Evolutionary conservation across 139 green algal genomes (phyloP).

Genomic region (Pycnococcus provasolii): DNA sequence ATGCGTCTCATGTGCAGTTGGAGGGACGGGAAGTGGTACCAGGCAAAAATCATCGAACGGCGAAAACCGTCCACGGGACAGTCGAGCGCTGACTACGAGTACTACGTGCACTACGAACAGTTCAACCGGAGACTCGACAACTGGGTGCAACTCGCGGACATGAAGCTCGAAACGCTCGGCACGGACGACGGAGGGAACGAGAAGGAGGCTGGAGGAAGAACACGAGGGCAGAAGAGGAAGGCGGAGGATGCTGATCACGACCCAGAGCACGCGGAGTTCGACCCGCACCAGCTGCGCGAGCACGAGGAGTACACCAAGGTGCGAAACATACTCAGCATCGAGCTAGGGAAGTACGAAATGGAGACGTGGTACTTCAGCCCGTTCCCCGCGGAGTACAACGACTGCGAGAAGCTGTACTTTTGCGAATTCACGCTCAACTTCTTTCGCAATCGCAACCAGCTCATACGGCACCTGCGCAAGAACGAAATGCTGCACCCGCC

Average conservation of each 20-base stretch:
- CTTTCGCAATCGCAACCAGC: slow-evolving; percentile 57
- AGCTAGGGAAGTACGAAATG: slow-evolving; percentile 85
- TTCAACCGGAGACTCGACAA: slow-evolving; percentile 95
- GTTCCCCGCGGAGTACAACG: slow-evolving; percentile 77
- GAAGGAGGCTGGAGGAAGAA: slow-evolving; percentile 17
- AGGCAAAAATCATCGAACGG: slow-evolving; percentile 67
- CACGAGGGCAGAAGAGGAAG: slow-evolving; percentile 1
- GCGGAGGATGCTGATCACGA: slow-evolving; percentile 32
- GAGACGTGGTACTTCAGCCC: slow-evolving; percentile 98
- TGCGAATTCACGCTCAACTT: slow-evolving; percentile 88
- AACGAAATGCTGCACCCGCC: slow-evolving; percentile 80
- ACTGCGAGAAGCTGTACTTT: slow-evolving; percentile 92
- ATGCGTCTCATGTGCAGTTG: slow-evolving; percentile 61
- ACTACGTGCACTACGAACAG: slow-evolving; percentile 92
- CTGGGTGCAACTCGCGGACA: slow-evolving; percentile 67
- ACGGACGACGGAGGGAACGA: slow-evolving; percentile 22
- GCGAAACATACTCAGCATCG: slow-evolving; percentile 90
- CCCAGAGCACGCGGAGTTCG: slow-evolving; percentile 78
- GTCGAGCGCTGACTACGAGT: slow-evolving; percentile 56
- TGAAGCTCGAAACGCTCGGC: slow-evolving; percentile 50
- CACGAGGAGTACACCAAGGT: slow-evolving; percentile 99
- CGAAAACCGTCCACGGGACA: slow-evolving; percentile 24
- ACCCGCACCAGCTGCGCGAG: slow-evolving; percentile 68
- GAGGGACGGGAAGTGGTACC: slow-evolving; percentile 61
- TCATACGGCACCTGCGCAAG: slow-evolving; percentile 87